These are phyloP conservation scores for Periconia digitata DNA, from an alignment of 2,329 filamentous ascomycete species.

Conservation along the genomic window DNA sequence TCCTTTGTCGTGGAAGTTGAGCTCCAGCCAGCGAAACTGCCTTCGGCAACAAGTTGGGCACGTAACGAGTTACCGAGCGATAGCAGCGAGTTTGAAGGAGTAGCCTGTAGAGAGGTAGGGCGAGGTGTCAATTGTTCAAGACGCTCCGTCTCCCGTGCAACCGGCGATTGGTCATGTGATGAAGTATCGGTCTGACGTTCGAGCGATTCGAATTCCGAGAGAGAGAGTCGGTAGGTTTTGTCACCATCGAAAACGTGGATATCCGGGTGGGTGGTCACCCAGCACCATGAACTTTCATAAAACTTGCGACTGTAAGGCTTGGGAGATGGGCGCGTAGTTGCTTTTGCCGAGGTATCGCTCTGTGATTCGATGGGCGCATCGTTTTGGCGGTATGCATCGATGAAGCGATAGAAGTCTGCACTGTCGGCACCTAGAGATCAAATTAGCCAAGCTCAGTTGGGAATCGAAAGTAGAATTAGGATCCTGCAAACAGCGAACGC, in stretches of 20 bases:
- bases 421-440: conserved; percentile 41
- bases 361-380: conserved; percentile 6
- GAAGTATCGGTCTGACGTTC: conserved; percentile 17
- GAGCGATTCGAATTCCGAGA: conserved; percentile 34
- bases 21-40: neutral
- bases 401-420: conserved; percentile 43
- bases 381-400: conserved; percentile 41
- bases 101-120: neutral
- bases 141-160: neutral
- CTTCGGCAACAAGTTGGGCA: conserved; percentile 18
- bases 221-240: conserved; percentile 32
- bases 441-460: conserved; percentile 3
- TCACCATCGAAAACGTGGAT: conserved; percentile 54
- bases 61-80: conserved; percentile 21
- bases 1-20: too few relatives aligned
- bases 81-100: conserved; percentile 17
- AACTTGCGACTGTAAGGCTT: conserved; percentile 52
- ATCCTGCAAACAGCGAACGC: neutral
- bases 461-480: neutral
- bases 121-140: neutral
- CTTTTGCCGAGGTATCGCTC: neutral
- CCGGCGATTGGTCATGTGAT: neutral
- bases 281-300: conserved; percentile 58
- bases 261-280: conserved; percentile 59
- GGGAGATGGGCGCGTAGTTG: conserved; percentile 3